Evolutionary conservation across 225 moss, liverwort and hornwort species (phyloP).

Genomic region (Bryum argenteum): DNA sequence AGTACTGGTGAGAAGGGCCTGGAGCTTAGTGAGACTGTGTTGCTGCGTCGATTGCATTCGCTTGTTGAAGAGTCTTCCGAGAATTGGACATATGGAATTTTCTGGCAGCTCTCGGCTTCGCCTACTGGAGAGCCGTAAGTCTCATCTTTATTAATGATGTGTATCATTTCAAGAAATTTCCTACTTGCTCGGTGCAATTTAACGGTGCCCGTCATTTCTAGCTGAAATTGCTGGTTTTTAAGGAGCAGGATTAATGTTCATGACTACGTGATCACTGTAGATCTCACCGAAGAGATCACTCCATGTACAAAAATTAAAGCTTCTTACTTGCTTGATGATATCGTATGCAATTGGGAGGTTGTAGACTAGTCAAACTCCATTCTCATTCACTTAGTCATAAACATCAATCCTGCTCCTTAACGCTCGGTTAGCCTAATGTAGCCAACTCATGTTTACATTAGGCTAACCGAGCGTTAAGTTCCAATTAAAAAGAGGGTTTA

Average conservation of each 20-base stretch:
- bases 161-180: neutral
- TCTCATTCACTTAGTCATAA: too few species aligned
- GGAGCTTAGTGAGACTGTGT: constrained; percentile 47
- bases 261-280: neutral
- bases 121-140: constrained; percentile 28
- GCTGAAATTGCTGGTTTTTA: neutral
- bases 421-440: too few species aligned
- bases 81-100: constrained; percentile 66
- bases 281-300: neutral
- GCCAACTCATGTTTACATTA: neutral
- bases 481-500: neutral
- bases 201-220: constrained; percentile 3
- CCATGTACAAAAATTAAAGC: neutral
- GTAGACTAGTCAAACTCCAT: neutral
- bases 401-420: too few species aligned
- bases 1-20: constrained; percentile 39
- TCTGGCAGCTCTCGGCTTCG: constrained; percentile 57
- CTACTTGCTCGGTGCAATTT: neutral
- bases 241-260: neutral
- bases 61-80: constrained; percentile 49
- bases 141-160: neutral
- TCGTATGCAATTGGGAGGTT: neutral
- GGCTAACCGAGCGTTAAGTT: neutral
- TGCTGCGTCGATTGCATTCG: constrained; percentile 50
- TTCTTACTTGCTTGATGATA: neutral